phyloP scores from a whole-genome alignment of 495 filamentous ascomycete species.

The Talaromyces borbonicus region DNA sequence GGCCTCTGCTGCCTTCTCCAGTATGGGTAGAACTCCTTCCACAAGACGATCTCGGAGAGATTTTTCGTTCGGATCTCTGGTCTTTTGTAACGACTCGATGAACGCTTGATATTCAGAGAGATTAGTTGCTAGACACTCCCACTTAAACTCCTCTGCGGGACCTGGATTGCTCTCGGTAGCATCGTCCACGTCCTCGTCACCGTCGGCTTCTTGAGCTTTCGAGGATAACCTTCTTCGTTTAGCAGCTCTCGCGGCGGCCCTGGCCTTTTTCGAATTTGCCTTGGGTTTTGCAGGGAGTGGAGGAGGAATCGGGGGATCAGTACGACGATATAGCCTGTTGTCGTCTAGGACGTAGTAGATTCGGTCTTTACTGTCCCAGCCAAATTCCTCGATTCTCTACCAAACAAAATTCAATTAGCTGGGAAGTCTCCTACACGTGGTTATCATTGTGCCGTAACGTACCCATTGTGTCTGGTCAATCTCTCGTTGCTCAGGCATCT shows the following conservation, averaged over 20 bases:
- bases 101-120: constrained; percentile 67
- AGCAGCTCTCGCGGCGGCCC: constrained; percentile 54
- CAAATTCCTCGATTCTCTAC: constrained; percentile 84
- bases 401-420: not conserved
- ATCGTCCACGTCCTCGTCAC: constrained; percentile 37
- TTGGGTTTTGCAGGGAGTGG: constrained; percentile 56
- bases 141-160: constrained; percentile 62
- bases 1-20: constrained; percentile 73
- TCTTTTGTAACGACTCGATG: constrained; percentile 57
- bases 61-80: constrained; percentile 75
- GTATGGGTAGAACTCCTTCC: constrained; percentile 68
- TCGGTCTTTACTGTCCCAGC: constrained; percentile 76
- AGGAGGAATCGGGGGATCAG: constrained; percentile 53
- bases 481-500: constrained; percentile 73
- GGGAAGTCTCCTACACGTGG: no score
- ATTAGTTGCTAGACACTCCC: constrained; percentile 84
- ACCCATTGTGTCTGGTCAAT: constrained; percentile 80
- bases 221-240: constrained; percentile 60
- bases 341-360: constrained; percentile 89
- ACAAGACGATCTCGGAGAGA: constrained; percentile 56
- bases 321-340: constrained; percentile 80
- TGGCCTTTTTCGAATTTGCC: constrained; percentile 65
- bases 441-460: constrained; percentile 16
- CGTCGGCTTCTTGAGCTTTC: constrained; percentile 41
- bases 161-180: constrained; percentile 33